These are phyloP conservation scores for Allantophomopsis lycopodina DNA, from an alignment of 2,329 filamentous ascomycete genomes.

Conservation along the genomic window DNA sequence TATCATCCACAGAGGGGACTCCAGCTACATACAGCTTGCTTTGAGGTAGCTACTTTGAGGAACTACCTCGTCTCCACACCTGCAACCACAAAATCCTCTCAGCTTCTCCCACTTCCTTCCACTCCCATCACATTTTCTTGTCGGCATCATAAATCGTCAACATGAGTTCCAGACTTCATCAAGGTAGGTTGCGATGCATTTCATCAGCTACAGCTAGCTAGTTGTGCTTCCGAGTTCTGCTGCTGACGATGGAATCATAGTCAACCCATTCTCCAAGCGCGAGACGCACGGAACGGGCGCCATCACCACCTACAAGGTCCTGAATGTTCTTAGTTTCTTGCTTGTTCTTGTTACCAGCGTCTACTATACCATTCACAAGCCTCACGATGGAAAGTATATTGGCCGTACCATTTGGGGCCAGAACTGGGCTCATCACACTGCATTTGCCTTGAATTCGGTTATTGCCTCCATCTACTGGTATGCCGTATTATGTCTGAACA, in stretches of 20 bases:
- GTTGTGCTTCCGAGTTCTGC: constrained; percentile 1
- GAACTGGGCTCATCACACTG: constrained; percentile 51
- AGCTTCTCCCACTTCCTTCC: too few species aligned
- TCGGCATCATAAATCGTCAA: too few species aligned
- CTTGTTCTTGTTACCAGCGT: constrained; percentile 58
- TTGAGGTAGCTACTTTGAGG: too few species aligned
- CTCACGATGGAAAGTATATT: constrained; percentile 44
- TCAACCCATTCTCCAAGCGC: constrained; percentile 64
- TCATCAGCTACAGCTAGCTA: constrained; percentile 1
- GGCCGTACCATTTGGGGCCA: constrained; percentile 62
- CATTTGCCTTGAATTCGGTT: constrained; percentile 59
- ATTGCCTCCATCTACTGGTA: constrained; percentile 67
- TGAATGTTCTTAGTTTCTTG: constrained; percentile 63
- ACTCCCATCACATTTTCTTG: too few species aligned
- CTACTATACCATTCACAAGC: constrained; percentile 57
- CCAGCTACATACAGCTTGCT: too few species aligned
- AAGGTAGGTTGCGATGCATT: neutral
- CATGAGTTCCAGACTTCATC: neutral
- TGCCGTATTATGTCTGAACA: constrained; percentile 5
- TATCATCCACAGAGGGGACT: too few species aligned
- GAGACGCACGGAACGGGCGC: constrained; percentile 48
- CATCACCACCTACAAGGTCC: constrained; percentile 60
- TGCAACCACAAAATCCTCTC: too few species aligned
- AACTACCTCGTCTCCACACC: too few species aligned
- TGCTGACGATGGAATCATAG: constrained; percentile 22